Base-by-base conservation (phyloP, 495 filamentous ascomycete genomes). In the Xylaria flabelliformis region DNA sequence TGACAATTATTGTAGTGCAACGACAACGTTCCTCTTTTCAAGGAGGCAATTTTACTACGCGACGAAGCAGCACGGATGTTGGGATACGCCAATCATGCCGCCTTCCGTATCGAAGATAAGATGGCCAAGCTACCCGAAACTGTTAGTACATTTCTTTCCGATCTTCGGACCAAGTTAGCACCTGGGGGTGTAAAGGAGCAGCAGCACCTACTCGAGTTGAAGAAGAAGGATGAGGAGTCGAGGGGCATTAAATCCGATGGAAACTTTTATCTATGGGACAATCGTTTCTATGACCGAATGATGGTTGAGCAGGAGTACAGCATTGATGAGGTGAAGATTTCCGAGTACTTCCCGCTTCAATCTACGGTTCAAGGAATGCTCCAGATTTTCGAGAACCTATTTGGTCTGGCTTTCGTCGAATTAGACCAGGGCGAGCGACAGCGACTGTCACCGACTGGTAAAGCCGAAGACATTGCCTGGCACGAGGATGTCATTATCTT, bases 111-210 rank as follows among this genome's bases (percentile, higher is more conserved):
- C 58, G 95, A 97, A 80, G 93, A 96, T 71, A 98, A 97, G 88
- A 99, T 99, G 97, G 94, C 94, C 69, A 98, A 98, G 86, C 92
- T 90, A 0, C 90, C 94, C 0, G 89, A 93, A 82, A 94, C 91
- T 0, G 97, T 99, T 0, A 84, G 94, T 75, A 88, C 89, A 67
- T 98, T 99, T 81, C 81, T 99, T 24, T 89, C 86, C 8, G 95
- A 97, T 80, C 84, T 99, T 74, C 90, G 93, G 69, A 81, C 82
- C 13, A 88, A 92, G 55, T 84, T 99, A 63, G 87, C 90, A 1
- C 87, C 91, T 19, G 95, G 94, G 32, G 96, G 95, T 19, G 80
- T 85, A 75, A 89, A 91, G 79, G 96, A 99, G 81, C 89, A 91
- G 64, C 82, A 89, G 44, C 88, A 89, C 61, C 83, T 98, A 50